A percentile compares a stretch with the other conserved stretches of the same genome.
phyloP scores from a whole-genome alignment of 202 grass and related monocot genomes.

The Tripidium arundinaceum region DNA sequence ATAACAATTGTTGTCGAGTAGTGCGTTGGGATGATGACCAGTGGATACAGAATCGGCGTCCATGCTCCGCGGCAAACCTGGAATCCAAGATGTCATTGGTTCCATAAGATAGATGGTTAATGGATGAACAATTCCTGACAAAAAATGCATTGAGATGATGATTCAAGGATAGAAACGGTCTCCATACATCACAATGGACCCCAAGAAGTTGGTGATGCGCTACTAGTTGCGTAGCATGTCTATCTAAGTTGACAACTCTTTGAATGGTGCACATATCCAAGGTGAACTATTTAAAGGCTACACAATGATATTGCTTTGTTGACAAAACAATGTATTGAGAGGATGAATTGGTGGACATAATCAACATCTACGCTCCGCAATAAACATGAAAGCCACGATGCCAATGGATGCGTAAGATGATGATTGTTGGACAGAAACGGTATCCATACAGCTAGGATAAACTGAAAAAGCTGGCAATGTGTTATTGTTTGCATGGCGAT shows the following conservation, averaged over 20 bases:
- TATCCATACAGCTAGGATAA: not conserved
- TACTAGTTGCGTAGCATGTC: not conserved
- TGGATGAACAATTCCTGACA: not conserved
- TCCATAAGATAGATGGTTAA: not conserved
- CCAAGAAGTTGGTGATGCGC: too few relatives aligned
- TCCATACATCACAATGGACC: not conserved
- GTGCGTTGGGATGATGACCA: not conserved
- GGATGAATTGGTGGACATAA: too few relatives aligned
- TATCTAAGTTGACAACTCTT: not conserved
- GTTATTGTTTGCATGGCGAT: not conserved
- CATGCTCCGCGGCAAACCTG: fast-evolving
- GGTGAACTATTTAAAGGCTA: not conserved
- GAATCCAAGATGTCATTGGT: not conserved
- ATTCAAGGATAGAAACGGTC: too few relatives aligned
- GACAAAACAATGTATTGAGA: not conserved
- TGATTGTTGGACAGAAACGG: not conserved
- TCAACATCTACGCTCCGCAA: not conserved
- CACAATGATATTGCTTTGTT: not conserved
- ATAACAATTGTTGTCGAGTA: not conserved
- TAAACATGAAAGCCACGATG: not conserved
- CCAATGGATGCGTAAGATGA: not conserved
- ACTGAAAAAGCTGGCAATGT: not conserved
- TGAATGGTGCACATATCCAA: not conserved
- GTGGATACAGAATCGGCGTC: not conserved
- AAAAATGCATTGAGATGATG: not conserved